phyloP scores from a whole-genome alignment of 495 filamentous ascomycete genomes.

The Podospora sp. region DNA sequence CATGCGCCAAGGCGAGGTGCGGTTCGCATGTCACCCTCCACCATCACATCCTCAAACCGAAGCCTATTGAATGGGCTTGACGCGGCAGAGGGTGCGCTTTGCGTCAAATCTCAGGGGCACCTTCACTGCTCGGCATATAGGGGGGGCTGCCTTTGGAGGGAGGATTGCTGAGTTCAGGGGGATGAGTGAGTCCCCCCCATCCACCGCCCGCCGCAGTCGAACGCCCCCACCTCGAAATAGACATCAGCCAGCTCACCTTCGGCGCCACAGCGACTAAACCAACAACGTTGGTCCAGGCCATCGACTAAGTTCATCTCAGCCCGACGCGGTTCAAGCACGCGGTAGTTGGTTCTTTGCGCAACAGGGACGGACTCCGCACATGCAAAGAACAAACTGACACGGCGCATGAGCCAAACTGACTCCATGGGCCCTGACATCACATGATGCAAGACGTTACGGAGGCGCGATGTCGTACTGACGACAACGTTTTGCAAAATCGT shows the following conservation, averaged over 20 bases:
- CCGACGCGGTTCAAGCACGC: too few species aligned
- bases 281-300: too few species aligned
- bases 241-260: background rate
- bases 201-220: background rate
- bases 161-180: background rate
- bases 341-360: background rate
- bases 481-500: background rate
- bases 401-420: too few species aligned
- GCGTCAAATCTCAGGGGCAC: background rate
- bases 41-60: background rate
- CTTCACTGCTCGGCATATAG: slow-evolving; percentile 2
- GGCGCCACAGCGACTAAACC: background rate
- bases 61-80: background rate
- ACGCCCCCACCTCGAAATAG: slow-evolving; percentile 5
- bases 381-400: too few species aligned
- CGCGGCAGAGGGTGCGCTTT: background rate
- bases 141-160: background rate
- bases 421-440: too few species aligned
- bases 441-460: too few species aligned
- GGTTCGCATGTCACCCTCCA: background rate
- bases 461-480: too few species aligned
- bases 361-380: too few species aligned
- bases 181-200: background rate
- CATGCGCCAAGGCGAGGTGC: background rate
- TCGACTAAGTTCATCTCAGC: background rate